These are phyloP conservation scores for Amanita pseudoporphyria DNA, from an alignment of 768 basidiomycete species.

Conservation along the genomic window DNA sequence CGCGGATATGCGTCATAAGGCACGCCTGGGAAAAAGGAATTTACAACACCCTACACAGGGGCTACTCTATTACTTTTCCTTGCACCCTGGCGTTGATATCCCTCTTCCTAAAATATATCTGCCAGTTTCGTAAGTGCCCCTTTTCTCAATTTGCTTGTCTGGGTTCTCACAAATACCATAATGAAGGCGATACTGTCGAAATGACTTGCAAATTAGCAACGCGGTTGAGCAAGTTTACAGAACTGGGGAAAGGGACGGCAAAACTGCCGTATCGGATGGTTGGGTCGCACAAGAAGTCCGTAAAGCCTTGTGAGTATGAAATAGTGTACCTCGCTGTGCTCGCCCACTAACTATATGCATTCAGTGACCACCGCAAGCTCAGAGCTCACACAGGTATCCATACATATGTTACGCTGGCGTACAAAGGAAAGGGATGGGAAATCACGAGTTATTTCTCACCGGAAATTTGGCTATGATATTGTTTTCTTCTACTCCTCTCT, in stretches of 20 bases:
- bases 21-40: conserved; percentile 2
- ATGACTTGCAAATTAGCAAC: conserved; percentile 17
- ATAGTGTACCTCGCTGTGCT: background rate
- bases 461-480: conserved; percentile 14
- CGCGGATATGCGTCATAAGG: conserved; percentile 1
- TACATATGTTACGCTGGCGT: conserved; percentile 22
- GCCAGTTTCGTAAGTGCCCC: conserved; percentile 20
- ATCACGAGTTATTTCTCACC: conserved; percentile 25
- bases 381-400: conserved; percentile 18
- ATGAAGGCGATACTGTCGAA: conserved; percentile 19
- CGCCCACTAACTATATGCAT: background rate
- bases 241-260: conserved; percentile 5
- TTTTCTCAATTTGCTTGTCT: background rate
- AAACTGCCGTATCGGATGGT: conserved; percentile 11
- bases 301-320: conserved; percentile 18
- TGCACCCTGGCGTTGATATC: conserved; percentile 17
- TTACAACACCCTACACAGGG: conserved; percentile 19
- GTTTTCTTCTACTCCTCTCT: background rate
- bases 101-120: conserved; percentile 23
- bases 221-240: conserved; percentile 20
- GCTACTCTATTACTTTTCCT: conserved; percentile 22
- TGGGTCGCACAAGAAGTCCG: conserved; percentile 22
- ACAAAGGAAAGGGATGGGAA: conserved; percentile 23
- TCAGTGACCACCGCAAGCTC: conserved; percentile 17
- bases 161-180: background rate